These are phyloP conservation scores for Pneumocystis canis DNA, from an alignment of 1,139 yeast genomes.

Conservation along the genomic window DNA sequence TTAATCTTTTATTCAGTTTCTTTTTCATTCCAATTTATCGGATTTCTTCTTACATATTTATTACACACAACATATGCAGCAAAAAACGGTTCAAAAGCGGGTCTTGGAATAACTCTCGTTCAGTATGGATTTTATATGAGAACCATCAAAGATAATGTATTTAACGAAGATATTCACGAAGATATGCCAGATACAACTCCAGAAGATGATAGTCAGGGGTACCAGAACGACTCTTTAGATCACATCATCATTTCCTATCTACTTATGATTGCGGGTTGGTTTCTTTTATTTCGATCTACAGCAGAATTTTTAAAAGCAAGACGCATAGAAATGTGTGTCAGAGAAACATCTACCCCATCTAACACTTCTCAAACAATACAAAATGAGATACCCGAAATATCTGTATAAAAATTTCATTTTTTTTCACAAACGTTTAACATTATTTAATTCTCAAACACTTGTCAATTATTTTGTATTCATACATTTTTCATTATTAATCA, in stretches of 20 bases:
- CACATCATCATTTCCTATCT: constrained; percentile 32
- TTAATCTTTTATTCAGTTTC: constrained; percentile 29
- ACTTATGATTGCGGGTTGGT: constrained; percentile 52
- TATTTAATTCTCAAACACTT: not conserved
- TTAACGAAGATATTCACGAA: constrained; percentile 22
- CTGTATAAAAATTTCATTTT: constrained; percentile 2
- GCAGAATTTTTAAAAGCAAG: constrained; percentile 64
- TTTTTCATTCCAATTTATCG: constrained; percentile 82
- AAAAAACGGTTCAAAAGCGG: constrained; percentile 86
- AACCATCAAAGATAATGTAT: constrained; percentile 33
- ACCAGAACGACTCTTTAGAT: constrained; percentile 9
- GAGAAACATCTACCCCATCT: constrained; percentile 19
- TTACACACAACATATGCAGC: constrained; percentile 96
- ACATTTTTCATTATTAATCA: not conserved
- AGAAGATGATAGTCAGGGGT: constrained; percentile 26
- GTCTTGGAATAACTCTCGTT: constrained; percentile 73
- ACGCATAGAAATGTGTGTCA: constrained; percentile 52
- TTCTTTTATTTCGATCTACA: constrained; percentile 50
- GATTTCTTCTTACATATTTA: constrained; percentile 77
- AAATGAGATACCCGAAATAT: constrained; percentile 10
- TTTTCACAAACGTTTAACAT: not conserved
- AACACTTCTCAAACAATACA: constrained; percentile 4
- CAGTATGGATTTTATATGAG: constrained; percentile 61
- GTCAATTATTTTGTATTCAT: not conserved
- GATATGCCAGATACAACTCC: constrained; percentile 16